Evolutionary conservation across 805 yeast species (phyloP), one percentile per base, ranked within the genome.

Genomic region (Nakazawaea wickerhamii): DNA sequence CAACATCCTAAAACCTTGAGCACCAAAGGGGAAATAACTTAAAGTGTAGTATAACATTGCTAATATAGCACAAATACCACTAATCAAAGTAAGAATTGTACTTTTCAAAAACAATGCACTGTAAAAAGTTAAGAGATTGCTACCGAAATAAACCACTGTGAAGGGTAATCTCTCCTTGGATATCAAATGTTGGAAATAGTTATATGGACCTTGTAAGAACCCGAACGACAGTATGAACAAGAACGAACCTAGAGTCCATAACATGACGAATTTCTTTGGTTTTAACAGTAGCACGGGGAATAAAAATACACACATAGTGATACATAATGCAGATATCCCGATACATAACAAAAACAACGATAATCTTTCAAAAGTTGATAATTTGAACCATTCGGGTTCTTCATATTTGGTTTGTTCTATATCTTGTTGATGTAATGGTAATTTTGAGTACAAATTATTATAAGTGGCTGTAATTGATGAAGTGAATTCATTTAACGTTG

Each of bases 1-100:
- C 47, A 75, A 61, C 73, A 72, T 65, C 27, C 74, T 68, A 52
- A 72, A 57, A 2, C 95, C 84, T 47, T 84, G 83, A 1, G 91
- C 85, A 10, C 99, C 99, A 65, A 90, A 84, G 14, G 99, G 99
- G 73, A 93, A 91, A 61, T 93, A 93, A 54, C 95, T 85, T 32
- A 91, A 71, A 0, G 93, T 81, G 60, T 93, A 93, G 70, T 90
- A 90, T 4, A 88, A 54, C n/a, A 93, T 89, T 1, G 96, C 91
- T 43, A 93, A 61, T 7, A 90, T 67, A 60, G 93, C 97, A 9
- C 85, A 61, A 2, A 84, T 61, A 33, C 93, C 84, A 25, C 88
- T 79, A 10, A 88, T 56, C 9, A 93, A 63, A 0, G 98, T 88
- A 40, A 89, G 64, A 5, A 93, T 55, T 0, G 95, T 80, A 42